Evolutionary conservation across 805 yeast species (phyloP).

Genomic region (Ogataea trehaloabstinens): DNA sequence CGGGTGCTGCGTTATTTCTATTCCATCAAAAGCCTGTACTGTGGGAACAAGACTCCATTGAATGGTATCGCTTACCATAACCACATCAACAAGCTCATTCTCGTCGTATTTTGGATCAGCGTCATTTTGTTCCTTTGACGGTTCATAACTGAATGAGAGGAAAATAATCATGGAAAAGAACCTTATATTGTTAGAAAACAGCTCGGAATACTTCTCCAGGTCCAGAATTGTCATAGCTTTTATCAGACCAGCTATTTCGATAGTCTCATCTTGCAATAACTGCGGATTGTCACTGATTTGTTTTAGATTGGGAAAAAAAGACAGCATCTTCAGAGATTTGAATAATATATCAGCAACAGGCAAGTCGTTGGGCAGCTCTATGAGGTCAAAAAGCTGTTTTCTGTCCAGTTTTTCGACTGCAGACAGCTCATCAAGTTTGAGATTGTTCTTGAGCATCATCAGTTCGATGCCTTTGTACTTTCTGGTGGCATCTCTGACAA

Average conservation of each 20-base stretch:
- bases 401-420: conserved; percentile 25
- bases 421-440: conserved; percentile 20
- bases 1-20: conserved; percentile 36
- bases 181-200: conserved; percentile 26
- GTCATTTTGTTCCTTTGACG: not conserved
- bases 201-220: conserved; percentile 39
- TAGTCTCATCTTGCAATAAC: conserved; percentile 8
- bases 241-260: conserved; percentile 39
- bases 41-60: conserved; percentile 34
- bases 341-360: conserved; percentile 36
- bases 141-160: conserved; percentile 35
- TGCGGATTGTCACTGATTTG: no score
- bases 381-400: conserved; percentile 24
- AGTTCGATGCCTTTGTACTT: conserved; percentile 25
- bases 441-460: conserved; percentile 21
- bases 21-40: conserved; percentile 42
- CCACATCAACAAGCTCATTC: conserved; percentile 21
- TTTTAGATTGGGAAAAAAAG: conserved; percentile 23
- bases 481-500: conserved; percentile 16
- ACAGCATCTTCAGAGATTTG: conserved; percentile 39
- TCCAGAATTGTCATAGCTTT: conserved; percentile 45
- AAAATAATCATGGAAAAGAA: conserved; percentile 47
- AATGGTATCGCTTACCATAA: conserved; percentile 19
- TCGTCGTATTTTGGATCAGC: conserved; percentile 1
- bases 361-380: conserved; percentile 36